Percentiles rank a stretch among this genome's conserved stretches.
Conservation (phyloP, 352 stramenopile genomes). For the Peronosclerospora sorghi region DNA sequence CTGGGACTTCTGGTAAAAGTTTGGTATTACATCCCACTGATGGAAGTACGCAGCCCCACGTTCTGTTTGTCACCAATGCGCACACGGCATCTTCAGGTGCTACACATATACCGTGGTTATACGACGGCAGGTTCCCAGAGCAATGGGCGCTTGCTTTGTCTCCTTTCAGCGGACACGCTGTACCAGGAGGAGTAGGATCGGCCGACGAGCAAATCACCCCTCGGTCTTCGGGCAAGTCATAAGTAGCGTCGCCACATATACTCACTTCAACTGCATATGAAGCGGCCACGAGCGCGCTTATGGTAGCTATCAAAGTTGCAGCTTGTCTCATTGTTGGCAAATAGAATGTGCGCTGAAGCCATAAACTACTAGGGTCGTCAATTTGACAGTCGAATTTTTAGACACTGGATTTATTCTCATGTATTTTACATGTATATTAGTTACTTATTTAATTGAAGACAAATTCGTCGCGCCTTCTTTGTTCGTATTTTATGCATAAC, state of each 20-base stretch:
- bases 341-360: too few relatives aligned
- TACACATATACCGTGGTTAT: conserved; percentile 16
- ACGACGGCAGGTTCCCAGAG: conserved; percentile 34
- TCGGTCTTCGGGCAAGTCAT: conserved; percentile 21
- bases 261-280: conserved; percentile 21
- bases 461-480: too few relatives aligned
- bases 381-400: too few relatives aligned
- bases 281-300: conserved; percentile 3
- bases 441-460: too few relatives aligned
- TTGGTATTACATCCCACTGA: conserved; percentile 12
- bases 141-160: conserved; percentile 30
- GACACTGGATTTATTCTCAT: too few relatives aligned
- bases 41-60: conserved; percentile 29
- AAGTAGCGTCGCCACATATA: conserved; percentile 36
- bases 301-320: not conserved
- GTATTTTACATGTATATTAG: too few relatives aligned
- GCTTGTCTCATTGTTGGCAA: conserved; percentile 3
- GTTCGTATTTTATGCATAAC: too few relatives aligned
- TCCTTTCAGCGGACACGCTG: conserved; percentile 27
- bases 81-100: conserved; percentile 35
- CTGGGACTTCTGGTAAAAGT: conserved; percentile 1
- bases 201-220: conserved; percentile 38
- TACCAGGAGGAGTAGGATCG: conserved; percentile 14
- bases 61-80: conserved; percentile 21
- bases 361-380: too few relatives aligned